These are phyloP conservation scores for Solanum bulbocastanum DNA, from an alignment of 257 asterid genomes.

Conservation along the genomic window DNA sequence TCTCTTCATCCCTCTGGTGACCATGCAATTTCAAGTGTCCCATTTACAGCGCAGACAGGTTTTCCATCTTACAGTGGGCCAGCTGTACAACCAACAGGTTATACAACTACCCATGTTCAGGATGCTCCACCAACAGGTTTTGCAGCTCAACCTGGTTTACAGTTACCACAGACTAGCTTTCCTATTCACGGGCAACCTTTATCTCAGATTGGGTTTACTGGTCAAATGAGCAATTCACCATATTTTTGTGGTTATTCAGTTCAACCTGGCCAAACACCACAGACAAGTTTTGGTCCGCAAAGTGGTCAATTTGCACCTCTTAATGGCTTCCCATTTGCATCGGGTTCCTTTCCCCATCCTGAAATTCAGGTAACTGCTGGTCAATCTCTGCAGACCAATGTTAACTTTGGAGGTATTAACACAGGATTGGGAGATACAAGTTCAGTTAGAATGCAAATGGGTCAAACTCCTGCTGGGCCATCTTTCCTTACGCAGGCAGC, in stretches of 20 bases:
- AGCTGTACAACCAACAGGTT: constrained; percentile 14
- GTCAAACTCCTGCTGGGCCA: constrained; percentile 30
- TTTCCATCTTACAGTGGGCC: constrained; percentile 22
- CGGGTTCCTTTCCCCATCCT: constrained; percentile 21
- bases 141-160: constrained; percentile 39
- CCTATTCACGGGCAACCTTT: not conserved
- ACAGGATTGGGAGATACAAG: constrained; percentile 26
- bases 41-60: constrained; percentile 15
- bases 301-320: constrained; percentile 31
- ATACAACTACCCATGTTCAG: constrained; percentile 28
- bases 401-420: constrained; percentile 41
- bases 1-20: constrained; percentile 12
- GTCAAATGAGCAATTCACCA: constrained; percentile 9
- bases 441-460: constrained; percentile 26
- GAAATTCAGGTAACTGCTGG: constrained; percentile 6
- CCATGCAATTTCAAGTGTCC: constrained; percentile 16
- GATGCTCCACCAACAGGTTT: constrained; percentile 39
- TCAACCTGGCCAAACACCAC: constrained; percentile 36
- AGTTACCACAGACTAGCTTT: constrained; percentile 7
- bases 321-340: constrained; percentile 28
- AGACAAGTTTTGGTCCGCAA: constrained; percentile 39
- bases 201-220: not conserved
- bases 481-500: constrained; percentile 28
- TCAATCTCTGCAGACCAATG: constrained; percentile 24
- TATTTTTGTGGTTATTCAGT: constrained; percentile 26